Percentiles rank a stretch among this genome's conserved stretches.
Evolutionary conservation across 352 stramenopile genomes (phyloP).

Genomic region (Aphanomyces cochlioides): DNA sequence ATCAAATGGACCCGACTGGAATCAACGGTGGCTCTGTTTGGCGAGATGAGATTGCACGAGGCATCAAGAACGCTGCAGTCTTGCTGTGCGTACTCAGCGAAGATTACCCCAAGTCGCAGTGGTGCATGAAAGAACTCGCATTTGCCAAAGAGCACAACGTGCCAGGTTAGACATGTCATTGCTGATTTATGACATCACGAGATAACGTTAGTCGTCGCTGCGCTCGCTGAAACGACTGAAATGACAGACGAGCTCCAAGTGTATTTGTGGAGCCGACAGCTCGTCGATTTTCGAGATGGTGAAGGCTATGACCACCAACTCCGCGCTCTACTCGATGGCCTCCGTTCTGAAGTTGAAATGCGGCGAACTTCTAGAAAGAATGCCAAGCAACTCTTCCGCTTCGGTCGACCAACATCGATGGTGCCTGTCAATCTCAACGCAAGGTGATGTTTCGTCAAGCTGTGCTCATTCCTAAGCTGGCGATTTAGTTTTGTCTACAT

Average conservation of each 20-base stretch:
- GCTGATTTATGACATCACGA: background rate
- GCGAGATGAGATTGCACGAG: constrained; percentile 75
- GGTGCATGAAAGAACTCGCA: constrained; percentile 76
- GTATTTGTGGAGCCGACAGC: constrained; percentile 80
- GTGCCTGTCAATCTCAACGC: background rate
- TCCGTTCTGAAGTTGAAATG: constrained; percentile 55
- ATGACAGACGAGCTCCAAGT: constrained; percentile 76
- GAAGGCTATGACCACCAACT: constrained; percentile 67
- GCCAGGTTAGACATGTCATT: background rate
- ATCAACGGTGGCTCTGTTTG: constrained; percentile 77
- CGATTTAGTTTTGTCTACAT: constrained; percentile 57
- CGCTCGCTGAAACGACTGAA: constrained; percentile 1
- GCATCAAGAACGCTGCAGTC: constrained; percentile 68
- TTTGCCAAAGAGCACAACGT: constrained; percentile 49
- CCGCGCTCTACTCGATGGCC: constrained; percentile 58
- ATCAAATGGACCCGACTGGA: constrained; percentile 74
- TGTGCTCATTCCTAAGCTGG: background rate
- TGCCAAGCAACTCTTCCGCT: background rate
- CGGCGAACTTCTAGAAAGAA: background rate
- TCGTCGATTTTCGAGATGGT: constrained; percentile 72
- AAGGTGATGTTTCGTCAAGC: background rate
- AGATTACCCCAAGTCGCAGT: constrained; percentile 66
- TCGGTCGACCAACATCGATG: background rate
- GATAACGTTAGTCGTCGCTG: constrained; percentile 6
- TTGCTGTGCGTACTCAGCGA: constrained; percentile 72